phyloP scores from a whole-genome alignment of 805 yeast genomes.

The Maudiozyma pseudohumilis region DNA sequence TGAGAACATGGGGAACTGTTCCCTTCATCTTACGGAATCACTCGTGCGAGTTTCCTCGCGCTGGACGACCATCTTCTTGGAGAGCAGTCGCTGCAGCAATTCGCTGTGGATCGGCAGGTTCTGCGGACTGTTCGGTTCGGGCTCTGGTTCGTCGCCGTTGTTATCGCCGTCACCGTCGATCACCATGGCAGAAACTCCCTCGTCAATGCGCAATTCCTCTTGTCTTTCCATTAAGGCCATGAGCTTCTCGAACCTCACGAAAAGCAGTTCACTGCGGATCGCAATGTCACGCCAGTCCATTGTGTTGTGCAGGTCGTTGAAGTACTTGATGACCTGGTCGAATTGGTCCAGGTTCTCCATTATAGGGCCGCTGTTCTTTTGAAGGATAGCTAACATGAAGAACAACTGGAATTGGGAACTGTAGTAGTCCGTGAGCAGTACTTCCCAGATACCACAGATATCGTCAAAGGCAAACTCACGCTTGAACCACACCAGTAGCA shows the following conservation, averaged over 20 bases:
- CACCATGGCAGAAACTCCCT: not conserved
- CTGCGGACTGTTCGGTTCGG: too few relatives aligned
- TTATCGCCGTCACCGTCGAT: not conserved
- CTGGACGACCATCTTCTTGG: conserved; percentile 52
- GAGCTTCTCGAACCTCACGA: conserved; percentile 70
- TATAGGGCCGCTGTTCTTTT: conserved; percentile 73
- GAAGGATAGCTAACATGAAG: conserved; percentile 79
- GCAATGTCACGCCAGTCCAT: conserved; percentile 67
- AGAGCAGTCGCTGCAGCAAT: conserved; percentile 47
- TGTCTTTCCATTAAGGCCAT: conserved; percentile 66
- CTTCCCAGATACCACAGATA: conserved; percentile 81
- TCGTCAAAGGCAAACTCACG: conserved; percentile 79
- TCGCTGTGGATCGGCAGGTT: conserved; percentile 16
- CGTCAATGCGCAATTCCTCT: conserved; percentile 11
- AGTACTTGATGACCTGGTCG: conserved; percentile 86
- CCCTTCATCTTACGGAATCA: conserved; percentile 14
- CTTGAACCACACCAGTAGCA: conserved; percentile 92
- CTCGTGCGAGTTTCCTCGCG: conserved; percentile 36
- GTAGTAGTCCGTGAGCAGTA: conserved; percentile 78
- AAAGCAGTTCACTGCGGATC: conserved; percentile 76
- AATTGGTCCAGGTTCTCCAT: conserved; percentile 64
- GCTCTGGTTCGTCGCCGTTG: not conserved
- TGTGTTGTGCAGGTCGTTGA: conserved; percentile 78
- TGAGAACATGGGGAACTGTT: too few relatives aligned
- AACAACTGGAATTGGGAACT: conserved; percentile 83